Conservation (phyloP, 2,329 filamentous ascomycete species). For the Aspergillus costaricaensis region DNA sequence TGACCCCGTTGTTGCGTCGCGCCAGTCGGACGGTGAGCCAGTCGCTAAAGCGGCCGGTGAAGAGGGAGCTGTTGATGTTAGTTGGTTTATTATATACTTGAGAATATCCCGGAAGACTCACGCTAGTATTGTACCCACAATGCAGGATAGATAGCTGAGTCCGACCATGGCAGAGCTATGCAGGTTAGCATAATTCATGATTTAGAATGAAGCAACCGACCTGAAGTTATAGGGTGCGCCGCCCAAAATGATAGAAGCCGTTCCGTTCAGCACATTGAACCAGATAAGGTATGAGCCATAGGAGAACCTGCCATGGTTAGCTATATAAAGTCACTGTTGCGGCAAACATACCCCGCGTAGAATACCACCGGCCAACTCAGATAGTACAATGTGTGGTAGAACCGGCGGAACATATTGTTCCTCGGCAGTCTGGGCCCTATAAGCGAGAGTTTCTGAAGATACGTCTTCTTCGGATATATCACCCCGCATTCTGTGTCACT, state of each 20-base stretch:
- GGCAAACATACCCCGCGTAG: constrained; percentile 34
- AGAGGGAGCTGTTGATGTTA: constrained; percentile 32
- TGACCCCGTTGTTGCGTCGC: constrained; percentile 43
- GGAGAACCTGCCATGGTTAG: constrained; percentile 33
- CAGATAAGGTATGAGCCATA: constrained; percentile 44
- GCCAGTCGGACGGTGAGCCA: constrained; percentile 42
- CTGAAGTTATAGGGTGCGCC: constrained; percentile 41
- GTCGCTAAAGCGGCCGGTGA: constrained; percentile 43
- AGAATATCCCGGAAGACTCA: constrained; percentile 14
- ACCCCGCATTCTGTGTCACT: constrained; percentile 20
- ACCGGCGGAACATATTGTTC: constrained; percentile 37
- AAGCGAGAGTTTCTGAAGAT: constrained; percentile 36
- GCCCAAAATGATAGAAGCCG: constrained; percentile 40
- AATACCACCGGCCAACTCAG: constrained; percentile 44
- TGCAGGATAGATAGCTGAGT: constrained; percentile 41
- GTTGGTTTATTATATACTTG: not conserved
- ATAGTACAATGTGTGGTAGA: constrained; percentile 37
- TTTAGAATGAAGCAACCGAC: constrained; percentile 15
- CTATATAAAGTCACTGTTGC: too few relatives aligned
- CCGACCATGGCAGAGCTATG: constrained; percentile 41
- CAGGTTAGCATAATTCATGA: constrained; percentile 17
- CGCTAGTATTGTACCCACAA: constrained; percentile 36
- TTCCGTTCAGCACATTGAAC: constrained; percentile 46
- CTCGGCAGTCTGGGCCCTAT: constrained; percentile 28
- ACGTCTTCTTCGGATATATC: constrained; percentile 34